A percentile compares a stretch with the other conserved stretches of the same genome.
Evolutionary conservation across 345 rosid genomes (phyloP).

Genomic region (Populus davidiana): DNA sequence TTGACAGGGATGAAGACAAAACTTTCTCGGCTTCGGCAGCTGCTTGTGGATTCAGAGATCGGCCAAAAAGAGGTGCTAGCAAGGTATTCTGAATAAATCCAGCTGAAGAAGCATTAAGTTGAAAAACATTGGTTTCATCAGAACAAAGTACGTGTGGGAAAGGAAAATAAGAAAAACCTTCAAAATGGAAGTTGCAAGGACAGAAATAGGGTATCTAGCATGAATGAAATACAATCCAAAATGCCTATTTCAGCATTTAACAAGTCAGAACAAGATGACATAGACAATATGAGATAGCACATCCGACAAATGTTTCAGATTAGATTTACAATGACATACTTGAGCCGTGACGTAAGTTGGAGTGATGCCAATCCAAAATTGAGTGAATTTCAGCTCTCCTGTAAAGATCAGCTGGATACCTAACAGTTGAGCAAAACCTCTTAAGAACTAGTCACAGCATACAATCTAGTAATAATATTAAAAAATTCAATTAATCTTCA

Average conservation of each 20-base stretch:
- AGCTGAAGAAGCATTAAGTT: slow-evolving; percentile 37
- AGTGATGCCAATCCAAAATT: slow-evolving; percentile 85
- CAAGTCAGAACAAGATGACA: neutral
- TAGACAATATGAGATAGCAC: neutral
- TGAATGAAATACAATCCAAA: neutral
- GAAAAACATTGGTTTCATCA: neutral
- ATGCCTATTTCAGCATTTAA: neutral
- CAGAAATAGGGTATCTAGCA: neutral
- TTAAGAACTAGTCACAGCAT: slow-evolving; percentile 2
- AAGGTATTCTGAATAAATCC: slow-evolving; percentile 36
- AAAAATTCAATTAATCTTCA: neutral
- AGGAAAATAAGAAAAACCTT: neutral
- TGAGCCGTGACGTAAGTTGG: slow-evolving; percentile 67
- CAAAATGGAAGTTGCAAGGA: neutral
- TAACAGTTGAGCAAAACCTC: slow-evolving; percentile 19
- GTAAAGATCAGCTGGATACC: slow-evolving; percentile 85
- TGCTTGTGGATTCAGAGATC: slow-evolving; percentile 46
- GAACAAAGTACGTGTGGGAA: neutral
- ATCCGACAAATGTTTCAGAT: neutral
- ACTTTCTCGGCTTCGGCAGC: slow-evolving; percentile 65
- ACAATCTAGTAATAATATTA: neutral
- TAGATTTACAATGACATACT: slow-evolving; percentile 27
- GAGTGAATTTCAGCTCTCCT: slow-evolving; percentile 78
- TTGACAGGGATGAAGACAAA: slow-evolving; percentile 45
- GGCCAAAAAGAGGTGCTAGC: slow-evolving; percentile 58